Evolutionary conservation across 495 filamentous ascomycete genomes (phyloP), one percentile per base, ranked within the genome.

Genomic region (Podospora bellae-mahoneyi): DNA sequence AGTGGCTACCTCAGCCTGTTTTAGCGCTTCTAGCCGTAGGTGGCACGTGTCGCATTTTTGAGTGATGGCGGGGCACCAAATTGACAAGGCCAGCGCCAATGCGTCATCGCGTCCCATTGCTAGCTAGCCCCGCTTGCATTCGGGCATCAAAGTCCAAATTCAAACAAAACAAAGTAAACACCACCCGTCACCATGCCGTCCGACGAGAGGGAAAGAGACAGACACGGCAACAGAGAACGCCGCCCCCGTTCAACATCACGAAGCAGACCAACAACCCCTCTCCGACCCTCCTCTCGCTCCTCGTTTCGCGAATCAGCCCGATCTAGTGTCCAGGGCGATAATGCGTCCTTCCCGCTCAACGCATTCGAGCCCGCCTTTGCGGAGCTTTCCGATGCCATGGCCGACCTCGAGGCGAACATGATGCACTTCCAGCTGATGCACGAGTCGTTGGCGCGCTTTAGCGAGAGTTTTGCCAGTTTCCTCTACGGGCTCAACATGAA

Each of bases 401-500:
- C 92, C 34, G 94, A 97, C 72, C 85, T 99, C 9, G 95, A 98
- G 82, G 91, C 91, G 65, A 97, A 99, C 78, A 95, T 98, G 84
- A 93, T 95, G 89, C 92, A 97, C 73, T 85, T 99, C 68, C 94
- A 97, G 79, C 79, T 96, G 66, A 96, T 99, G 92, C 93, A 99
- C 76, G 94, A 99, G 81, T 96, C 92, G 71, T 74, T 99, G 78
- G 89, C 92, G 55, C 87, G 95, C 9, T 99, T 99, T 78, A 94
- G 90, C 76, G 95, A 99, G 84, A 95, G 89, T 78, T 99, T 99
- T 76, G 94, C 94, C 0, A 91, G 88, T 74, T 98, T 99, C 71
- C 75, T 99, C 64, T 98, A 98, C 69, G 95, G 95, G 3, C 75
- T 99, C 77, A 97, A 98, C 72, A 96, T 99, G 92, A 98, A 97